Percentiles rank a stretch among this genome's conserved stretches.
These are phyloP conservation scores for Lentinus polychrous DNA, from an alignment of 1,284 basidiomycete genomes.

Conservation along the genomic window DNA sequence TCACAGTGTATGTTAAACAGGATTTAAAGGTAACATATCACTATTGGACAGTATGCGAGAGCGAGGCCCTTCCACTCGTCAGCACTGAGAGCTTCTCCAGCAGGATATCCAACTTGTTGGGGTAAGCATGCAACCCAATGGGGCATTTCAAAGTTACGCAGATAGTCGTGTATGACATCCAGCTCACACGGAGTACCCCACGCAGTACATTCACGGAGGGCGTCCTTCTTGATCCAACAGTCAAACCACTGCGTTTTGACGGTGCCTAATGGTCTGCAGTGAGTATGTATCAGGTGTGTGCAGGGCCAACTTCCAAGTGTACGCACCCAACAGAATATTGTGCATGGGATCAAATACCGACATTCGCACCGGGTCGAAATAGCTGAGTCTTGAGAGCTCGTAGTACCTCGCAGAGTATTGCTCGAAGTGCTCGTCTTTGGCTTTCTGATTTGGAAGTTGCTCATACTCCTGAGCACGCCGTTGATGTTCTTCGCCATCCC, in stretches of 20 bases:
- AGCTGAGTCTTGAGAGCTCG: constrained; percentile 23
- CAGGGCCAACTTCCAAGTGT: too few relatives aligned
- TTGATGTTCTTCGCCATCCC: constrained; percentile 14
- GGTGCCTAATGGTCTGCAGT: constrained; percentile 13
- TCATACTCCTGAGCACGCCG: constrained; percentile 11
- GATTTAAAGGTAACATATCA: constrained; percentile 15
- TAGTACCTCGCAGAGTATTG: constrained; percentile 21
- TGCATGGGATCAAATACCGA: constrained; percentile 29
- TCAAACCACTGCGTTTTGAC: constrained; percentile 25
- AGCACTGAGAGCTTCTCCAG: constrained; percentile 26
- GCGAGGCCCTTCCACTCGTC: constrained; percentile 25
- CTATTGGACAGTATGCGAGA: constrained; percentile 17
- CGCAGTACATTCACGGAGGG: constrained; percentile 16
- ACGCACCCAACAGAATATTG: constrained; percentile 25
- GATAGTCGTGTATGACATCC: not conserved
- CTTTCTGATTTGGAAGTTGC: constrained; percentile 7
- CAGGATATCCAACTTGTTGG: constrained; percentile 24
- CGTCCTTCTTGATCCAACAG: constrained; percentile 20
- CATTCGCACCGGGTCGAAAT: constrained; percentile 24
- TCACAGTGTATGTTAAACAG: not conserved
- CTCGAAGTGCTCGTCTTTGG: constrained; percentile 16
- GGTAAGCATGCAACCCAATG: constrained; percentile 24
- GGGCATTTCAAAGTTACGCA: constrained; percentile 23
- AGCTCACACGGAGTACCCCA: too few relatives aligned
- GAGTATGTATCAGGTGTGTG: too few relatives aligned